Base-by-base conservation (phyloP, 345 rosid species). In the Viola odorata region DNA sequence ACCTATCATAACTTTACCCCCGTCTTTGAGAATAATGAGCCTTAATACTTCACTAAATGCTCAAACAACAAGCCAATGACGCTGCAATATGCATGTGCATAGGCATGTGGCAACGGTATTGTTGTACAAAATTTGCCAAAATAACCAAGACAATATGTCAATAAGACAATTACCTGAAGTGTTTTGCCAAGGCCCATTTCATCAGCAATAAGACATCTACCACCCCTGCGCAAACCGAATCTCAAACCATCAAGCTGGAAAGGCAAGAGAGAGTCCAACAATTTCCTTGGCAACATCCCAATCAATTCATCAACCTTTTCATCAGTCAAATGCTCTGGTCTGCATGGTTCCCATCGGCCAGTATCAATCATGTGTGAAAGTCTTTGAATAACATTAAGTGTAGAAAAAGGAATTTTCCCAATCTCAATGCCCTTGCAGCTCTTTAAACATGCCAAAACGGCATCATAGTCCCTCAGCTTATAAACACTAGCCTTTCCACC, bases 161-260 rank as follows among this genome's bases (percentile, higher is more conserved):
- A 12, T 8, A 32, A 51, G 40, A 65, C 40, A 52, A 52, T 64
- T 62, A 91, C 98, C 91, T 92, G 96, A 45, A 91, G 86, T 52
- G 96, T 87, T 76, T 89, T 89, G 6, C 98, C 98, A 67, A 89
- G 92, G 53, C 96, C 95, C 98, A 91, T 91, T 80, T 91, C 98
- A 81, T 91, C 96, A 39, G 96, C 96, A 73, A 89, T 89, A 44
- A 91, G 87, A 79, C 95, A 91, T 63, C 87, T 85, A 5, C 96
- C 98, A 45, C 98, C 96, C 70, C 98, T 80, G 73, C 59, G 80
- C 68, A 91, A 53, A 38, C 91, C 96, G 75, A 85, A 91, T 53
- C 77, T 84, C 61, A 91, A 59, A 56, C 98, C 98, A 69, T 87
- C 92, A 45, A 81, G 81, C 68, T 91, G 98, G 70, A 89, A 92